Conservation (phyloP, 352 stramenopile genomes). For the Globisporangium mamillatum region DNA sequence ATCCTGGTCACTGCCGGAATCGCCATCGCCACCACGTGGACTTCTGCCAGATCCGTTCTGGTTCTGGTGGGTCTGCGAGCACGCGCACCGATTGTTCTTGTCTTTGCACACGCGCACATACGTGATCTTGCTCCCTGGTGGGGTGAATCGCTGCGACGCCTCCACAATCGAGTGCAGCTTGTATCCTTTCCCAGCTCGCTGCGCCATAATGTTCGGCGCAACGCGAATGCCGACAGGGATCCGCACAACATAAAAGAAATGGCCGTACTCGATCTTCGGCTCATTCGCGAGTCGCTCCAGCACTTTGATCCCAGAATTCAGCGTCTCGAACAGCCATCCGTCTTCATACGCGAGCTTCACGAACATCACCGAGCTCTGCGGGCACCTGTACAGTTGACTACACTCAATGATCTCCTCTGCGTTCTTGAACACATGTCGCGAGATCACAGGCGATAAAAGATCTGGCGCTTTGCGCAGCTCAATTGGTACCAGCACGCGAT, state of each 20-base stretch:
- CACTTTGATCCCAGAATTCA: constrained; percentile 80
- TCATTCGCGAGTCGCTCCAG: constrained; percentile 62
- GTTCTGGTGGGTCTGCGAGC: constrained; percentile 44
- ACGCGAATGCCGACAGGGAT: constrained; percentile 83
- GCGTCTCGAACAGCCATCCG: constrained; percentile 78
- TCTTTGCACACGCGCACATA: constrained; percentile 83
- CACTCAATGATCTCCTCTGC: constrained; percentile 83
- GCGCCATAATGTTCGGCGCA: constrained; percentile 79
- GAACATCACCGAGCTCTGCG: constrained; percentile 71
- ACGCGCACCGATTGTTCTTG: constrained; percentile 60
- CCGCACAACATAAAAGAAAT: constrained; percentile 85
- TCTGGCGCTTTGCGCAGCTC: constrained; percentile 68
- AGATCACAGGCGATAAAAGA: constrained; percentile 68
- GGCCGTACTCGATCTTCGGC: constrained; percentile 60
- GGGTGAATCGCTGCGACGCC: constrained; percentile 79
- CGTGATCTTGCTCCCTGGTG: constrained; percentile 76
- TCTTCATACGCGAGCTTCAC: constrained; percentile 82
- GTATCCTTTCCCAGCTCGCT: constrained; percentile 75
- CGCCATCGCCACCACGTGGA: background rate
- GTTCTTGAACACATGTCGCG: constrained; percentile 69
- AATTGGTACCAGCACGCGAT: constrained; percentile 73
- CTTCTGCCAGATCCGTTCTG: background rate
- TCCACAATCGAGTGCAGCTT: constrained; percentile 83
- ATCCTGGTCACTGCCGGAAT: background rate
- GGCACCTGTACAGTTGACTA: constrained; percentile 59